These are phyloP conservation scores for Mrakia blollopis DNA, from an alignment of 768 basidiomycete genomes.

Conservation along the genomic window DNA sequence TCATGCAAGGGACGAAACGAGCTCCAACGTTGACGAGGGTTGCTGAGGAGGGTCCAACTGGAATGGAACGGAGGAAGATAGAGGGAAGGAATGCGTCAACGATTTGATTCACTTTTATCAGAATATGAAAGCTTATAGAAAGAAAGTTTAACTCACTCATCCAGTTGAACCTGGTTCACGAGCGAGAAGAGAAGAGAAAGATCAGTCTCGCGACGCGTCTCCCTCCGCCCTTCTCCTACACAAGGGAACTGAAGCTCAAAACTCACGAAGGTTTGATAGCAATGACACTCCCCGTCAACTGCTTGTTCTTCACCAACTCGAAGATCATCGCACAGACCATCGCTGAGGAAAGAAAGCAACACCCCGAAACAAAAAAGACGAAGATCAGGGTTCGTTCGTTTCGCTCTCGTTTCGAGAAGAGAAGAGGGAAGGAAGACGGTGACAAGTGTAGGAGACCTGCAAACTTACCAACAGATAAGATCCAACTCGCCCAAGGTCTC, in stretches of 20 bases:
- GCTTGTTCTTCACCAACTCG: conserved; percentile 20
- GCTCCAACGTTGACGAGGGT: conserved; percentile 24
- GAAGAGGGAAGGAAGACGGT: neutral
- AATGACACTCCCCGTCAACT: conserved; percentile 26
- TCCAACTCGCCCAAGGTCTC: conserved; percentile 22
- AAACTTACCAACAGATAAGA: conserved; percentile 4
- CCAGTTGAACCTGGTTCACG: conserved; percentile 28
- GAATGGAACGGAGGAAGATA: neutral
- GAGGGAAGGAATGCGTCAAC: neutral
- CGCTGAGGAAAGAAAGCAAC: conserved; percentile 7
- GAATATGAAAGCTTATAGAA: too few relatives aligned
- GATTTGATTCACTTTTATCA: neutral
- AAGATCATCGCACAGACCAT: conserved; percentile 23
- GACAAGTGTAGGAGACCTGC: too few relatives aligned
- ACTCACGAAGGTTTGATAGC: conserved; percentile 22
- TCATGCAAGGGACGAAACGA: conserved; percentile 32
- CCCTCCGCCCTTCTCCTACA: neutral
- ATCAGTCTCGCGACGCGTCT: neutral
- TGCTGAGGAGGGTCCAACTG: conserved; percentile 24
- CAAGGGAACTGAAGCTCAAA: neutral
- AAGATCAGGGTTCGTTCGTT: neutral
- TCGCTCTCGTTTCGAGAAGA: neutral
- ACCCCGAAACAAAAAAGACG: neutral
- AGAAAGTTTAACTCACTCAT: conserved; percentile 14
- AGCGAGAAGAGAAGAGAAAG: too few relatives aligned